These are phyloP conservation scores for Berkeleyomyces basicola DNA, from an alignment of 2,329 filamentous ascomycete genomes.

Conservation along the genomic window DNA sequence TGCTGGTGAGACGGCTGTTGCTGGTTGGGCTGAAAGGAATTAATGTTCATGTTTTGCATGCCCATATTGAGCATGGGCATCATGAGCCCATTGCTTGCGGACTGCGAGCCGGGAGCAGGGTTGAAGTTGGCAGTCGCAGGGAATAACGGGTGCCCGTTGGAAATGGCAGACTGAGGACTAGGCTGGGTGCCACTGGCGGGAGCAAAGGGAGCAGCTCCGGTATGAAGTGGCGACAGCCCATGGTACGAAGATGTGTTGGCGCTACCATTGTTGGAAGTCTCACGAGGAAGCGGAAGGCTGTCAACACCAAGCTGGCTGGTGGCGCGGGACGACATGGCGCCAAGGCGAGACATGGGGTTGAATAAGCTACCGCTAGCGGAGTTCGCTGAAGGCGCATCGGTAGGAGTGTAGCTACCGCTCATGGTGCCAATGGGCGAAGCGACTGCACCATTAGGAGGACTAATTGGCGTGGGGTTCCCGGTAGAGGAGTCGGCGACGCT, in stretches of 20 bases:
- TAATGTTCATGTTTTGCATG: slow-evolving; percentile 34
- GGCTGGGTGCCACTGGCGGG: slow-evolving; percentile 28
- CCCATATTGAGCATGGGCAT: slow-evolving; percentile 49
- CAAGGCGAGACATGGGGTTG: slow-evolving; percentile 10
- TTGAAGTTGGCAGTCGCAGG: slow-evolving; percentile 18
- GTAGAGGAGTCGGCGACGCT: slow-evolving; percentile 9
- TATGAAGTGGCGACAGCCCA: slow-evolving; percentile 39
- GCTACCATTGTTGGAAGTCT: not conserved
- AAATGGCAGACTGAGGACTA: slow-evolving; percentile 12
- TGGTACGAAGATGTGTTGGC: slow-evolving; percentile 19
- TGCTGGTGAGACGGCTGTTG: not conserved
- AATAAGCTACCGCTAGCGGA: slow-evolving; percentile 1
- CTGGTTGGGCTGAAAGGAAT: slow-evolving; percentile 22
- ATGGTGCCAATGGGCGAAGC: slow-evolving; percentile 7
- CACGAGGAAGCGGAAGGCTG: slow-evolving; percentile 2
- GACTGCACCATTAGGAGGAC: slow-evolving; percentile 11
- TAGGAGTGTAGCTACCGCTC: slow-evolving; percentile 7
- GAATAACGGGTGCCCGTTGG: slow-evolving; percentile 21
- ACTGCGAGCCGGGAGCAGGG: slow-evolving; percentile 17
- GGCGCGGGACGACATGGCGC: slow-evolving; percentile 7
- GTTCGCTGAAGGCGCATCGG: not conserved
- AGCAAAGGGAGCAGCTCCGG: slow-evolving; percentile 63
- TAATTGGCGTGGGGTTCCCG: slow-evolving; percentile 8
- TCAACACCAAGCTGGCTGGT: slow-evolving; percentile 7
- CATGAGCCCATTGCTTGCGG: slow-evolving; percentile 8